Evolutionary conservation across 2,329 filamentous ascomycete genomes (phyloP), one percentile per base, ranked within the genome.

Genomic region (Aspergillus brasiliensis): DNA sequence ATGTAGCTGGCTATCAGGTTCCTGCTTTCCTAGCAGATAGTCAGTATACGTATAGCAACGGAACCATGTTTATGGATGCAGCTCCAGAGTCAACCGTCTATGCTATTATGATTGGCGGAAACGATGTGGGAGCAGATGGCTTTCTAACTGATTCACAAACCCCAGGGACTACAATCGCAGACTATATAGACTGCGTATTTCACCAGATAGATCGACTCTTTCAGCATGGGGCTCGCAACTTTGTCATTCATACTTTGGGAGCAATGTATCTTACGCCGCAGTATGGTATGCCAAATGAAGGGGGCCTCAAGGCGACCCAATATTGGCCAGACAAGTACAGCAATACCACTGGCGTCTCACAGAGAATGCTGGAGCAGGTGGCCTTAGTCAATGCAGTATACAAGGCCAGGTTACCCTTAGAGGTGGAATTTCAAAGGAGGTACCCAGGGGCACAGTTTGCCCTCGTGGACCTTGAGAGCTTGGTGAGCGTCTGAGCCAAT

Each of bases 51-150:
- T 25, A 25, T 25, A 21, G 64, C 44, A 61, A 59, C 8, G 49
- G 47, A 6, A 58, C 61, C 8, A 27, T 46, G 54, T 67, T 75
- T 67, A 72, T 83, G 54, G 68, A 70, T 42, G 76, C 77, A 40
- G 80, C 79, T 5, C 67, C 82, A 1, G 75, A 83, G 31, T 86
- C 87, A 64, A 91, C 89, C 1, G 86, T 91, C 2, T 92, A 92
- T 69, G 82, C 86, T 1, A 82, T 93, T 52, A 93, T 88, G 88
- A 91, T 93, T 68, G 90, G 91, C 3, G 92, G 89, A 31, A 94
- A 93, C 69, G 91, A 93, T 68, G 79, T 93, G 10, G 89, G 90
- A 27, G 80, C 79, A 59, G 75, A 80, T 56, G 88, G 83, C 11
- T 88, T 92, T 69, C 72, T 92, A 28, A 85, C 82, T 7, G 88